These are phyloP conservation scores for Sugiyamaella sp. DNA, from an alignment of 1,139 yeast species.

Conservation along the genomic window DNA sequence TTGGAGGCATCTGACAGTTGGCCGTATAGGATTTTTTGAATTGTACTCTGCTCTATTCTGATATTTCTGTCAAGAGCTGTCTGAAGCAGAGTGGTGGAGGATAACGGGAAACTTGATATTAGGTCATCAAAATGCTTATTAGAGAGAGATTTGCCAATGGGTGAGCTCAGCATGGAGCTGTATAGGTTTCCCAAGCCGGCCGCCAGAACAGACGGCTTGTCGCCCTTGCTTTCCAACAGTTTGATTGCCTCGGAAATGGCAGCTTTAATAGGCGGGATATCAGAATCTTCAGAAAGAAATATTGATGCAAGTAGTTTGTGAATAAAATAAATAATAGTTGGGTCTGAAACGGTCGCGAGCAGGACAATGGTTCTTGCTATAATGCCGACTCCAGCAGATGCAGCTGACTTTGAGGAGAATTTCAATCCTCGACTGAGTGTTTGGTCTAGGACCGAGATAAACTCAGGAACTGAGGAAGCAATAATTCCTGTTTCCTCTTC, in stretches of 20 bases:
- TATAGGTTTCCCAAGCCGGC: constrained; percentile 5
- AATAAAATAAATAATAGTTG: not conserved
- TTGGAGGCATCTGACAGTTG: constrained; percentile 11
- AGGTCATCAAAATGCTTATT: constrained; percentile 11
- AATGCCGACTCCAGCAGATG: not conserved
- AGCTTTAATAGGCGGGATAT: constrained; percentile 1
- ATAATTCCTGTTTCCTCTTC: not conserved
- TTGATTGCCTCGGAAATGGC: constrained; percentile 7
- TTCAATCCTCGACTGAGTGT: constrained; percentile 5
- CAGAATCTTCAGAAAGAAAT: not conserved
- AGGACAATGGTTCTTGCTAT: constrained; percentile 2
- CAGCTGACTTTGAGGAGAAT: constrained; percentile 8
- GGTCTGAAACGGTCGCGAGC: not conserved
- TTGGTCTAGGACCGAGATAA: not conserved
- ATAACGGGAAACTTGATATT: not conserved
- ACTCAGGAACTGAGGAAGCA: constrained; percentile 10
- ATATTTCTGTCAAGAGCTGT: constrained; percentile 10
- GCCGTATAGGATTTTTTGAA: constrained; percentile 13
- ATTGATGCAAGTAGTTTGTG: constrained; percentile 5
- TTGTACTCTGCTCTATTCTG: constrained; percentile 14
- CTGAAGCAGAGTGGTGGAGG: constrained; percentile 6
- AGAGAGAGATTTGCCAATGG: constrained; percentile 8
- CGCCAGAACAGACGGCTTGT: not conserved
- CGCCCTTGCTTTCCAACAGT: not conserved
- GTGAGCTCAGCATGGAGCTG: constrained; percentile 2